Percentiles rank a stretch among this genome's conserved stretches.
phyloP scores from a whole-genome alignment of 306 rosid genomes.

The Begonia masoniana region DNA sequence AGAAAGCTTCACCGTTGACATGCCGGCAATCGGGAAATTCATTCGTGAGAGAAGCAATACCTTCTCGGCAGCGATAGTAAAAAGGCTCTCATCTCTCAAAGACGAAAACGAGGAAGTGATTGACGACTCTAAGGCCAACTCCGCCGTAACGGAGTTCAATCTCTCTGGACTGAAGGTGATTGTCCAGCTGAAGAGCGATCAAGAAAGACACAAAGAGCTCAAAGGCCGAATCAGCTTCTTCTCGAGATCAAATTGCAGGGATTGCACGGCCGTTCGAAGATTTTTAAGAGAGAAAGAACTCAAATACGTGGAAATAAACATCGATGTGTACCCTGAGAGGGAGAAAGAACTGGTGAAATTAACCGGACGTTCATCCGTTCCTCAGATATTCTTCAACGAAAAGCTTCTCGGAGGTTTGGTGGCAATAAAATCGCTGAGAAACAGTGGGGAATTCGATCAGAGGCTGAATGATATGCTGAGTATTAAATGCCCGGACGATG shows the following conservation, averaged over 20 bases:
- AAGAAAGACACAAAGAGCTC: slow-evolving; percentile 9
- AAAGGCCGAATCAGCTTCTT: slow-evolving; percentile 83
- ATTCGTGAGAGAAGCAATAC: slow-evolving; percentile 47
- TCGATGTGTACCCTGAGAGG: slow-evolving; percentile 62
- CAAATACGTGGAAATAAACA: slow-evolving; percentile 65
- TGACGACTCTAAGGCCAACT: background rate
- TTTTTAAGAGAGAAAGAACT: slow-evolving; percentile 52
- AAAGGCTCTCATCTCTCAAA: slow-evolving; percentile 41
- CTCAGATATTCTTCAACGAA: slow-evolving; percentile 91
- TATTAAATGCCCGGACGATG: slow-evolving; percentile 32
- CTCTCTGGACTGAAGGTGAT: slow-evolving; percentile 59
- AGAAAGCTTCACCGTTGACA: slow-evolving; percentile 15
- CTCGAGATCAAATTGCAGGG: slow-evolving; percentile 75
- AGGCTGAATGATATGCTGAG: slow-evolving; percentile 42
- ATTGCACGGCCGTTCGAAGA: slow-evolving; percentile 68
- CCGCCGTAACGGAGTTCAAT: slow-evolving; percentile 43
- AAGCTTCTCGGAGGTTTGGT: slow-evolving; percentile 73
- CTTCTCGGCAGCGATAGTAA: slow-evolving; percentile 43
- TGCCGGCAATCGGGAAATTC: slow-evolving; percentile 56
- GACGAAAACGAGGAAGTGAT: slow-evolving; percentile 9
- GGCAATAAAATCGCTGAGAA: slow-evolving; percentile 63
- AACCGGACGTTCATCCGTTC: slow-evolving; percentile 56
- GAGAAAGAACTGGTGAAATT: slow-evolving; percentile 55
- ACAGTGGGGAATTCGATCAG: slow-evolving; percentile 65
- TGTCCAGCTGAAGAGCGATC: slow-evolving; percentile 28